Conservation (phyloP, 106 monocot species). For the Iris macrosiphon region DNA sequence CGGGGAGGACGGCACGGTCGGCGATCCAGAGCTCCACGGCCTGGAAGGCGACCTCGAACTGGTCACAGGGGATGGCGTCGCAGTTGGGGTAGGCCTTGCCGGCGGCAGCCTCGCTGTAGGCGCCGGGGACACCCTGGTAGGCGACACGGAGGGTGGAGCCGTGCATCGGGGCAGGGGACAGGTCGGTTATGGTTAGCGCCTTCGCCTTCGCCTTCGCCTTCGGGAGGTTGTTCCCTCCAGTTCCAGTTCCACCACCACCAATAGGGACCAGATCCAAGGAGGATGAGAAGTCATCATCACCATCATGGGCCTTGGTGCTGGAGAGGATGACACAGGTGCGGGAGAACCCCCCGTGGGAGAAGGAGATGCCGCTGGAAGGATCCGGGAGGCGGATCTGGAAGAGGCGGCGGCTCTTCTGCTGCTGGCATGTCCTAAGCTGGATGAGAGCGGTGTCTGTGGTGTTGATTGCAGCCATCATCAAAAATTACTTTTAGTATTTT, state of each 20-base stretch:
- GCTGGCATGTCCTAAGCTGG: no score
- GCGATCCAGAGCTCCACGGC: constrained; percentile 54
- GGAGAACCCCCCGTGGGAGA: no score
- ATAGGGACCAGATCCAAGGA: constrained; percentile 20
- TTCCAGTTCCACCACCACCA: no score
- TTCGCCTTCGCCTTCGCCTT: constrained; percentile 24
- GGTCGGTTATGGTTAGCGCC: constrained; percentile 25
- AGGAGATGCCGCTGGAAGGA: no score
- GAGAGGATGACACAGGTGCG: no score
- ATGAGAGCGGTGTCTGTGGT: no score
- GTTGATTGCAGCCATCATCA: no score
- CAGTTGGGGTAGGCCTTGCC: constrained; percentile 36
- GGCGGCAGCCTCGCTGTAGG: constrained; percentile 42
- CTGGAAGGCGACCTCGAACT: constrained; percentile 38
- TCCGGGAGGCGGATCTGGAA: no score
- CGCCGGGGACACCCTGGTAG: constrained; percentile 38
- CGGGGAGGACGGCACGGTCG: constrained; percentile 50
- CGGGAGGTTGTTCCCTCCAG: constrained; percentile 32
- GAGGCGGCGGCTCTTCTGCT: no score
- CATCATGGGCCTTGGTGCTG: no score
- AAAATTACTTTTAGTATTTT: no score
- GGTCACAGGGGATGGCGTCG: constrained; percentile 44
- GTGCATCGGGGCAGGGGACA: constrained; percentile 41
- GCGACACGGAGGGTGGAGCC: constrained; percentile 30
- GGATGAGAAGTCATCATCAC: not conserved